Conservation (phyloP, 1,139 yeast species). For the Dujonia santamariae region DNA sequence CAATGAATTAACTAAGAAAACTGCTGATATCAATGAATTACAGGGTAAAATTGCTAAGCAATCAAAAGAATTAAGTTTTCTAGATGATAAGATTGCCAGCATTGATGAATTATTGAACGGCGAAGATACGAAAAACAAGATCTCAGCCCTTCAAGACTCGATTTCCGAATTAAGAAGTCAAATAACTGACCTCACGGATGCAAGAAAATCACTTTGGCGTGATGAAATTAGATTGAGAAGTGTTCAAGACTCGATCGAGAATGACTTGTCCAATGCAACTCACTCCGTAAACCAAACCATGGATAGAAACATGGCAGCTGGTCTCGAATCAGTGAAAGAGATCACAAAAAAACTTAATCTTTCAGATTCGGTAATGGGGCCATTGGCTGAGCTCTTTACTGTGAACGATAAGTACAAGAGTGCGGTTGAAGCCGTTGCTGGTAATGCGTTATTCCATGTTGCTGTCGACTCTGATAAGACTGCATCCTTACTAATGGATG, state of each 20-base stretch:
- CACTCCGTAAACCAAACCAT: slow-evolving; percentile 65
- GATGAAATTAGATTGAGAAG: slow-evolving; percentile 65
- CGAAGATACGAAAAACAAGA: slow-evolving; percentile 19
- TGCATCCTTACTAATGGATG: slow-evolving; percentile 76
- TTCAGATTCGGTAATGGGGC: slow-evolving; percentile 67
- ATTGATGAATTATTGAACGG: slow-evolving; percentile 38
- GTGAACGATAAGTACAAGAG: slow-evolving; percentile 81
- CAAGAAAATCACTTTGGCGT: slow-evolving; percentile 76
- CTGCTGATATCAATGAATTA: slow-evolving; percentile 19
- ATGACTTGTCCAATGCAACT: slow-evolving; percentile 56
- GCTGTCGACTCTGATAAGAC: slow-evolving; percentile 88
- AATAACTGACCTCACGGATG: slow-evolving; percentile 53
- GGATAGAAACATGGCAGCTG: slow-evolving; percentile 69
- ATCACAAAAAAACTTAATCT: slow-evolving; percentile 58
- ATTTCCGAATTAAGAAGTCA: slow-evolving; percentile 32
- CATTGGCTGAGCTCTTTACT: slow-evolving; percentile 76
- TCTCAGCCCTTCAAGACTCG: slow-evolving; percentile 21
- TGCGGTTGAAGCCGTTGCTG: slow-evolving; percentile 89
- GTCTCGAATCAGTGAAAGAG: slow-evolving; percentile 62
- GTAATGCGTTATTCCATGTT: slow-evolving; percentile 78
- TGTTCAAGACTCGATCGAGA: slow-evolving; percentile 50
- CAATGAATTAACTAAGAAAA: slow-evolving; percentile 18
- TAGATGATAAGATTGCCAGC: slow-evolving; percentile 26
- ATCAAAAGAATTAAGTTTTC: slow-evolving; percentile 22
- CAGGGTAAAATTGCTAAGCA: slow-evolving; percentile 19